Conservation (phyloP, 1,284 basidiomycete species). For the Fomitiporia mediterranea region DNA sequence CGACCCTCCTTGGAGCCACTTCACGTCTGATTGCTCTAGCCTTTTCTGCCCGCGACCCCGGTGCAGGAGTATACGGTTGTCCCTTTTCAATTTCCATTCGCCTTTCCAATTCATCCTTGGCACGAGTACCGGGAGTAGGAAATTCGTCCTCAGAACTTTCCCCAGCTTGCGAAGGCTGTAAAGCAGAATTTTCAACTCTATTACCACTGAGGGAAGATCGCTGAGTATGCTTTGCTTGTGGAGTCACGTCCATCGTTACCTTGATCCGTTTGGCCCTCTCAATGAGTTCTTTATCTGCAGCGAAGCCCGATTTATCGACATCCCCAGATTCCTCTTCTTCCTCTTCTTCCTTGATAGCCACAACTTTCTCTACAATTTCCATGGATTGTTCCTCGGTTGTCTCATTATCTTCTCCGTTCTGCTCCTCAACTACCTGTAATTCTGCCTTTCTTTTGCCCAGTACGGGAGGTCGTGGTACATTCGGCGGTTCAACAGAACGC, state of each 20-base stretch:
- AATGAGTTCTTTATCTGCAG: not conserved
- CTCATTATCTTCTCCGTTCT: not conserved
- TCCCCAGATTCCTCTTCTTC: slow-evolving; percentile 4
- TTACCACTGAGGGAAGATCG: not conserved
- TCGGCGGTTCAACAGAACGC: slow-evolving; percentile 13
- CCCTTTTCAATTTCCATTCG: not conserved
- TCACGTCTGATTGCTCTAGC: not conserved
- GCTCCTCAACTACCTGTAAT: not conserved
- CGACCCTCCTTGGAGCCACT: too few relatives aligned
- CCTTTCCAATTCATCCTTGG: not conserved
- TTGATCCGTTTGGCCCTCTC: not conserved
- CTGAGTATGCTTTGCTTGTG: not conserved
- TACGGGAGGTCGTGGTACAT: not conserved
- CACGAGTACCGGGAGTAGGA: slow-evolving; percentile 8
- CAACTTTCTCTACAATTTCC: slow-evolving; percentile 7
- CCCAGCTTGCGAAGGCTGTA: not conserved
- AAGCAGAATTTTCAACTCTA: not conserved
- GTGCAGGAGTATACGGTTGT: slow-evolving; percentile 7
- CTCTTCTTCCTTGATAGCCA: not conserved
- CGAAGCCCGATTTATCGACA: not conserved
- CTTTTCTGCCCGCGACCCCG: slow-evolving; percentile 6
- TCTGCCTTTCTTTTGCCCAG: not conserved
- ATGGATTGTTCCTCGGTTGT: slow-evolving; percentile 8
- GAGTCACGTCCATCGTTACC: not conserved
- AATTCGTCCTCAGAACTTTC: slow-evolving; percentile 8